Percentiles rank a stretch among this genome's conserved stretches.
Conservation (phyloP, 768 basidiomycete species). For the Tulasnella calospora region DNA sequence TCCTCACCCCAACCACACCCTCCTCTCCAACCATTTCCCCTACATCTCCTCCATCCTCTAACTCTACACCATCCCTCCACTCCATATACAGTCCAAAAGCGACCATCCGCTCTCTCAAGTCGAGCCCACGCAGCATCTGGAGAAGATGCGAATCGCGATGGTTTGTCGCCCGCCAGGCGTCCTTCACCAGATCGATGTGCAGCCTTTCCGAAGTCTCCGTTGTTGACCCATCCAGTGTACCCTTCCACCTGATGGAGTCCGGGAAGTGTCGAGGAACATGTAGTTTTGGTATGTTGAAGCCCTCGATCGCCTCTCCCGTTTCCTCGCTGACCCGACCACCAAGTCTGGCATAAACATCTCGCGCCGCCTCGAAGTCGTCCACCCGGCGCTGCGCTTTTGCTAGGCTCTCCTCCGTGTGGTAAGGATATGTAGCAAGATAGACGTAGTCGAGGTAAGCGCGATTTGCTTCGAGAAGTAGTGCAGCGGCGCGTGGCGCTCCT, state of each 20-base stretch:
- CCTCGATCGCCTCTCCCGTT: neutral
- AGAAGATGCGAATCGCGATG: neutral
- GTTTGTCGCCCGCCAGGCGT: neutral
- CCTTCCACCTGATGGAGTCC: neutral
- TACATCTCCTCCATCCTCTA: neutral
- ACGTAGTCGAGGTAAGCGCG: neutral
- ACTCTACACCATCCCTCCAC: neutral
- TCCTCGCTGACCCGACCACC: neutral
- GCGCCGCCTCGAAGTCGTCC: neutral
- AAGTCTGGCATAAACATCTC: neutral
- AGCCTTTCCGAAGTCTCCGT: neutral
- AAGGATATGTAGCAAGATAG: neutral
- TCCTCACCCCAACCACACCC: neutral
- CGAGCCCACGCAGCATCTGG: neutral
- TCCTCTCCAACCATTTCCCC: neutral
- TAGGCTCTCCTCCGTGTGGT: neutral
- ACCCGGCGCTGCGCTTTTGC: neutral
- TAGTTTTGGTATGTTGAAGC: neutral
- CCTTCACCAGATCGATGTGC: neutral
- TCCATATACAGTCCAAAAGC: neutral
- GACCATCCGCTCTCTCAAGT: neutral
- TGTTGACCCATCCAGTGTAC: neutral
- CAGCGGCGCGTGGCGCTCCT: too few relatives aligned
- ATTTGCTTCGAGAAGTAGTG: neutral
- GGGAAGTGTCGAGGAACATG: neutral